Conservation (phyloP, 805 yeast genomes). For the Kazachstania kunashirensis region DNA sequence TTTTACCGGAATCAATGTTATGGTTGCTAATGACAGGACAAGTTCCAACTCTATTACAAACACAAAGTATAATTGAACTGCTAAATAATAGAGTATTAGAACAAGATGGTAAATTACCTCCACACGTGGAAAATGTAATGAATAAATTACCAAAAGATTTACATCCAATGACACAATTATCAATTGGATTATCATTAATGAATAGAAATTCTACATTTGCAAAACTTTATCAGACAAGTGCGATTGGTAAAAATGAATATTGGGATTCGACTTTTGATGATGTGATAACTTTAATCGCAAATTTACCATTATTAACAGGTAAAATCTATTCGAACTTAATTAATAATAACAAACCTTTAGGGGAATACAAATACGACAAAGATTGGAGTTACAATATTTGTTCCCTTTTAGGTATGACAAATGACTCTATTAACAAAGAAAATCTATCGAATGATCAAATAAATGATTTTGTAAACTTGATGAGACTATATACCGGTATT, state of each 20-base stretch:
- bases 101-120: slow-evolving; percentile 39
- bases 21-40: slow-evolving; percentile 73
- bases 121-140: slow-evolving; percentile 48
- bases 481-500: slow-evolving; percentile 70
- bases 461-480: slow-evolving; percentile 55
- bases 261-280: slow-evolving; percentile 75
- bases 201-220: slow-evolving; percentile 66
- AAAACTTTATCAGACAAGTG: slow-evolving; percentile 59
- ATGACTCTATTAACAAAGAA: slow-evolving; percentile 27
- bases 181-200: slow-evolving; percentile 65
- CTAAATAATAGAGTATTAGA: slow-evolving; percentile 44
- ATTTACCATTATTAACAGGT: slow-evolving; percentile 66
- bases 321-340: slow-evolving; percentile 59
- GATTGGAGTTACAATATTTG: slow-evolving; percentile 73
- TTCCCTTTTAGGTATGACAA: slow-evolving; percentile 48
- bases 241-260: slow-evolving; percentile 52
- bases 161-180: slow-evolving; percentile 80
- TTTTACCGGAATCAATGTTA: slow-evolving; percentile 67
- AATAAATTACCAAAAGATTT: slow-evolving; percentile 56
- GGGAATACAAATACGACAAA: slow-evolving; percentile 41
- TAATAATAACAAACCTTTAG: slow-evolving; percentile 43
- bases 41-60: slow-evolving; percentile 53
- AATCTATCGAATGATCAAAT: slow-evolving; percentile 32
- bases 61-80: slow-evolving; percentile 45
- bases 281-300: slow-evolving; percentile 57